Percentiles rank a stretch among this genome's conserved stretches.
phyloP scores from a whole-genome alignment of 2,329 filamentous ascomycete species.

The Fulvia fulva region DNA sequence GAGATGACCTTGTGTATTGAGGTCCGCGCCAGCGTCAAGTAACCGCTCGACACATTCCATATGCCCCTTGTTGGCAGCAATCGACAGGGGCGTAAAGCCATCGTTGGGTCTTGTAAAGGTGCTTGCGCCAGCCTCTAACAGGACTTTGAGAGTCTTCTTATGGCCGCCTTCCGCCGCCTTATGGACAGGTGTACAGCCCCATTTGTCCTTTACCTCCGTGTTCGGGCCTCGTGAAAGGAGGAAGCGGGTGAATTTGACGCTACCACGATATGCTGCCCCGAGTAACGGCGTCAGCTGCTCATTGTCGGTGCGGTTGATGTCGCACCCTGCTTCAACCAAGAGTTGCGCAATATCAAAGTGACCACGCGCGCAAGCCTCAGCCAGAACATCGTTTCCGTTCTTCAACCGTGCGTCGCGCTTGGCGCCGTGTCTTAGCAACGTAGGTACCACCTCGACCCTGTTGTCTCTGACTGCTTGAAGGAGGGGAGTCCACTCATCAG shows the following conservation, averaged over 20 bases:
- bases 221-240: neutral
- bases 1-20: constrained; percentile 1
- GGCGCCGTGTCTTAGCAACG: neutral
- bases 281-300: neutral
- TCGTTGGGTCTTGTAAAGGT: neutral
- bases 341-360: neutral
- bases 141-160: neutral
- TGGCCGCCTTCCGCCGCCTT: neutral
- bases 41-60: constrained; percentile 1
- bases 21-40: constrained; percentile 3
- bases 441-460: neutral
- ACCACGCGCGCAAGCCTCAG: neutral
- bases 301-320: neutral
- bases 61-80: constrained; percentile 1
- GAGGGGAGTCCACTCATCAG: neutral
- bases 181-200: neutral
- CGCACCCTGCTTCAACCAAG: neutral
- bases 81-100: neutral
- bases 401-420: neutral
- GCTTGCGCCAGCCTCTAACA: neutral
- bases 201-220: neutral
- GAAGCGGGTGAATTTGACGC: neutral
- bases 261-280: neutral
- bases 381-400: neutral
- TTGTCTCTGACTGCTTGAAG: neutral